Evolutionary conservation across 2,329 filamentous ascomycete genomes (phyloP), one percentile per base, ranked within the genome.

Genomic region (Microsporum ferrugineum): DNA sequence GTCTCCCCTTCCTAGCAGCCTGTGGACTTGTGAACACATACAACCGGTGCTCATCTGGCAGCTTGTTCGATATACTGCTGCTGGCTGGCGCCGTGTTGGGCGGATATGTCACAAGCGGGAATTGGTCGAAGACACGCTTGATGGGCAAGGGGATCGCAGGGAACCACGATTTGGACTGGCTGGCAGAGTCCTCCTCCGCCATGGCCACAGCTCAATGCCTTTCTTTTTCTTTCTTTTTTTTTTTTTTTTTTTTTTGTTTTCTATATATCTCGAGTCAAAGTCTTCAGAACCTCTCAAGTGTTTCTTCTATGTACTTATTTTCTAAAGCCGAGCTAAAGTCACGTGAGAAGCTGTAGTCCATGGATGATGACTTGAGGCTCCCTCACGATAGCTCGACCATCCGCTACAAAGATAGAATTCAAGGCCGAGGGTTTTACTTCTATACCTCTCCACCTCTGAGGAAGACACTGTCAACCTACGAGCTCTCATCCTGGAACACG

Each of bases 91-190:
- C 83, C 57, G 84, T 80, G 71, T 95, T 92, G 60, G 86, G 76
- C 33, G 84, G 80, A 73, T 95, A 91, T 41, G 85, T 88, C 62
- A 81, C 72, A 58, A 97, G 81, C 31, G 94, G 94, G 68, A 96
- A 94, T 63, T 75, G 78, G 73, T 92, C 87, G 78, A 97, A 99
- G 62, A 97, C 80, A 58, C 81, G 82, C 73, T 89, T 91, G 67
- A 97, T 80, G 17, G 89, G 88, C 8, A 81, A 75, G 5, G 94
- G 92, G 10, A 78, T 67, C 23, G 72, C 70, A 64, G 77, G 76
- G 62, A 74, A 69, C 56, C 72, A 68, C 53, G 67, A 67, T 23
- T 23, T 33, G 12, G 34, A 10, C 51, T 29, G 6, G 23, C 29
- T 29, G 51, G 31, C 31, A 27, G 23, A 57, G 39, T 66, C 64